Evolutionary conservation across 805 yeast species (phyloP), one percentile per base, ranked within the genome.

Genomic region (Lipomyces japonicus): DNA sequence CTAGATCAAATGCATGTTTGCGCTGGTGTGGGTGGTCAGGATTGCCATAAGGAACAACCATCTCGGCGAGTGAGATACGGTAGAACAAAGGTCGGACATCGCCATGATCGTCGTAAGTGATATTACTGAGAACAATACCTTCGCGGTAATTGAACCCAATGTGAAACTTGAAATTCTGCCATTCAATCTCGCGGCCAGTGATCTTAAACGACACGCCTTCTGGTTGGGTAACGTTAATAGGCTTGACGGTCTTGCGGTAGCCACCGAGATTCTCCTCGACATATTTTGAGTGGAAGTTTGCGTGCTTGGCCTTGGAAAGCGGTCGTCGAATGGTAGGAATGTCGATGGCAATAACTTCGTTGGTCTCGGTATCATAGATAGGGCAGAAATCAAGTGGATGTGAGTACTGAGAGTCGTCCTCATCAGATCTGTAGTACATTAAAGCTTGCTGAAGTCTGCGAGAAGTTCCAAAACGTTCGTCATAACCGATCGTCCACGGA

Each of bases 141-240:
- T 85, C 93, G 72, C 91, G 78, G 72, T 84, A 82, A 74, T 85
- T 85, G 78, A 85, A 85, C 34, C 93, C 93, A 66, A 85, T 72
- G 68, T 85, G 91, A 73, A 85, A 75, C 55, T 78, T 75, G 74
- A 79, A 85, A 71, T 84, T 85, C 58, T 84, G 80, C 93, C 93
- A 85, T 55, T 75, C 75, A 75, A 85, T 80, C 46, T 78, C 74
- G 63, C 82, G 76, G 46, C 86, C 88, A 48, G 74, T 73, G 80
- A 84, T 75, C 59, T 75, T 75, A 74, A 85, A 85, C 3, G 88
- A 82, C 47, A 84, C 91, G 50, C 93, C 93, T 57, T 84, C 84
- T 52, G 93, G 93, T 68, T 85, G 93, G 44, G 85, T 76, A 43
- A 85, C 76, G 60, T 79, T 75, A 64, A 81, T 80, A 44, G 91